Base-by-base conservation (phyloP, 805 yeast genomes). In the Ogataea trehalophila region DNA sequence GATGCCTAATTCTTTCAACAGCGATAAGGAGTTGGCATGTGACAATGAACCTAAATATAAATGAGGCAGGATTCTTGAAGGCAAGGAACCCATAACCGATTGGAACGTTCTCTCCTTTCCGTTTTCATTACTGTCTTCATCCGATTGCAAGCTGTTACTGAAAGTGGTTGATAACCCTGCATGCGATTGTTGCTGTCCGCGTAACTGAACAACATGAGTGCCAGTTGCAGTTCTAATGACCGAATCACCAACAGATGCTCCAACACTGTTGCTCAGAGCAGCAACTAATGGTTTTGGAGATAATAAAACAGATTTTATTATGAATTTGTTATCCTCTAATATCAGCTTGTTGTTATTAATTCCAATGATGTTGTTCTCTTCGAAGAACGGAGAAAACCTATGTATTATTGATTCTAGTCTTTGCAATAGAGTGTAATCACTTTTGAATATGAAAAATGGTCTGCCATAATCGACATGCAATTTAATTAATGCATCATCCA, bases 31-130 rank as follows among this genome's bases (percentile, higher is more conserved):
- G 47, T 81, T 81, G 4, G 97, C 97, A 68, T 92, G 97, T 41
- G 68, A 77, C 46, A 90, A 69, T 3, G 94, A 83, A 0, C 98
- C 98, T 45, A 92, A 70, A 59, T 90, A 92, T 51, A 92, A 65
- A 64, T 91, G 91, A 1, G 92, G 87, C 45, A 91, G 66, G 4
- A 92, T 84, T 44, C 87, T 70, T 0, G 97, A 89, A 1, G 98
- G 98, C 22, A 92, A 61, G 2, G 95, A 74, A 22, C 97, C 90
- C 61, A 51, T 54, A 35, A 66, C 66, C 14, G 53, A 56, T 47
- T 54, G 56, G 44, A 67, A 58, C 64, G 75, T 34, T 59, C 74
- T 51, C 63, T 47, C 58, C 17, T 18, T 43, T 2, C 36, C 45
- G 0, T 40, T 41, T 15, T 45, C 46, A 22, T 46, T 36, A 1